phyloP scores from a whole-genome alignment of 2,329 filamentous ascomycete genomes.

The Xylariaceae sp. region DNA sequence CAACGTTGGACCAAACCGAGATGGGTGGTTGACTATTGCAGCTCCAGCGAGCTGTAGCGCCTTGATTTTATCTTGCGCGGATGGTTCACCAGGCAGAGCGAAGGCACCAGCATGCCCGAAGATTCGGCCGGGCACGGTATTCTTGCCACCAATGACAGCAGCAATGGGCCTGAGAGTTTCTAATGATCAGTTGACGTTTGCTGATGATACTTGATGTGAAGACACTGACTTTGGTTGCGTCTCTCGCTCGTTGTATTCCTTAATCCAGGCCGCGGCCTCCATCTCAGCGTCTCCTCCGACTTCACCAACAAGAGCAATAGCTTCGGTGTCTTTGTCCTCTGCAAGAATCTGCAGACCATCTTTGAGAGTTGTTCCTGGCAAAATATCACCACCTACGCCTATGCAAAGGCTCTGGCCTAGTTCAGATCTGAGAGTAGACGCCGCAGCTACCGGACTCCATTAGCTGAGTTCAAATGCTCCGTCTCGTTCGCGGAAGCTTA shows the following conservation, averaged over 20 bases:
- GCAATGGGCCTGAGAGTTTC: conserved; percentile 59
- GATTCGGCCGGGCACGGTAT: conserved; percentile 61
- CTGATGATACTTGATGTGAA: background rate
- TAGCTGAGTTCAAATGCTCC: background rate
- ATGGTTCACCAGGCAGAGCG: conserved; percentile 62
- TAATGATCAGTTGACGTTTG: too few species aligned
- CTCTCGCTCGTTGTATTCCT: conserved; percentile 57
- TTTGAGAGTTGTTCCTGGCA: conserved; percentile 71
- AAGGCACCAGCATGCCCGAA: conserved; percentile 83
- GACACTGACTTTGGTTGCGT: conserved; percentile 59
- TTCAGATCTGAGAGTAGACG: conserved; percentile 65
- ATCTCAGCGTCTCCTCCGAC: conserved; percentile 68
- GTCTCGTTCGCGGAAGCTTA: conserved; percentile 14
- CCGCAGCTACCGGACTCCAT: conserved; percentile 50
- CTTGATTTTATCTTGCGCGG: conserved; percentile 62
- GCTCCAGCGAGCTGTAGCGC: conserved; percentile 65
- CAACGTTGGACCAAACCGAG: conserved; percentile 69
- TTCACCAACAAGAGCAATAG: conserved; percentile 71
- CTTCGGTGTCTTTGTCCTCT: conserved; percentile 65
- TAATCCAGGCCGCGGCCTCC: conserved; percentile 72
- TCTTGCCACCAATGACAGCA: conserved; percentile 65
- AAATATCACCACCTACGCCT: conserved; percentile 69
- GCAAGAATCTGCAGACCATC: conserved; percentile 68
- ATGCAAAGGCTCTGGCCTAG: conserved; percentile 72
- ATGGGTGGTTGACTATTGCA: conserved; percentile 71